phyloP scores from a whole-genome alignment of 768 basidiomycete genomes.

The Lyophyllum semitale region DNA sequence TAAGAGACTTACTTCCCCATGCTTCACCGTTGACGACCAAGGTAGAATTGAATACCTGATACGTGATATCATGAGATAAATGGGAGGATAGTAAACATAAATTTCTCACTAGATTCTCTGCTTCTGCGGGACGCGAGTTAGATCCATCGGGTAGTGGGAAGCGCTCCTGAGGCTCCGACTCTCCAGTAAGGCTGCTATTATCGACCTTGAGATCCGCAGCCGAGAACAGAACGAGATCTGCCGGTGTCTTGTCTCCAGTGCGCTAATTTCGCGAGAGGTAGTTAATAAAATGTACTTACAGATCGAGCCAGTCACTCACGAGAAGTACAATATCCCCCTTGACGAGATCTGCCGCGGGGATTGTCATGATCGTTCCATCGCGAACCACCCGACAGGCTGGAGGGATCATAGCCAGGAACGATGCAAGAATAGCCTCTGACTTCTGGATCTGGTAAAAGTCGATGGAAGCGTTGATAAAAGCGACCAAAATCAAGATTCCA shows the following conservation, averaged over 20 bases:
- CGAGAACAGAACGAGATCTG: conserved; percentile 62
- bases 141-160: conserved; percentile 47
- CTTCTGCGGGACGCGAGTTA: conserved; percentile 53
- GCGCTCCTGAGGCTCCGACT: conserved; percentile 71
- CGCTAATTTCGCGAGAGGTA: conserved; percentile 38
- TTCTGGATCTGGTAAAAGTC: conserved; percentile 76
- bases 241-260: conserved; percentile 71
- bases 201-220: conserved; percentile 68
- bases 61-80: not conserved
- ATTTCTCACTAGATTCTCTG: conserved; percentile 57
- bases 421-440: conserved; percentile 71
- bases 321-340: conserved; percentile 68
- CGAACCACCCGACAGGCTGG: conserved; percentile 67
- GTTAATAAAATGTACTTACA: conserved; percentile 1
- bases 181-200: conserved; percentile 71
- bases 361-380: conserved; percentile 51
- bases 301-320: conserved; percentile 32
- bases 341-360: conserved; percentile 64
- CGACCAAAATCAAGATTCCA: conserved; percentile 66
- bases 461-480: conserved; percentile 70
- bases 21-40: conserved; percentile 72
- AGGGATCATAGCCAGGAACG: conserved; percentile 75
- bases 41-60: conserved; percentile 70
- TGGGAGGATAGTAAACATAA: not conserved
- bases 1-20: conserved; percentile 54